Evolutionary conservation across 2,329 filamentous ascomycete genomes (phyloP).

Genomic region (Myriosclerotinia curreyana): DNA sequence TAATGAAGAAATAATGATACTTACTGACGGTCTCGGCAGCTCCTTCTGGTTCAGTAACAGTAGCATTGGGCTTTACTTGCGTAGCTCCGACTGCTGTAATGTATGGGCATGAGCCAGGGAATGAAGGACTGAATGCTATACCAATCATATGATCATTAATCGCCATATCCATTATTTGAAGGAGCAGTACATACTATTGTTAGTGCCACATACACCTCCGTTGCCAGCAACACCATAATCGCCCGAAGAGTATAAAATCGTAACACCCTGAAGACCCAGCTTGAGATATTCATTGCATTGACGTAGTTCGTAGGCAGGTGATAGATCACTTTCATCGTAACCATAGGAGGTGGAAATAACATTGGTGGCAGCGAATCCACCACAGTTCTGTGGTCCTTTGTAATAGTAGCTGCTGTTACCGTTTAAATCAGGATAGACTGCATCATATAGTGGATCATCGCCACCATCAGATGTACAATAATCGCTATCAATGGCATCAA

Average conservation of each 20-base stretch:
- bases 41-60: constrained; percentile 41
- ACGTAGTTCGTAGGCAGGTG: constrained; percentile 47
- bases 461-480: constrained; percentile 42
- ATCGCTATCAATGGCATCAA: constrained; percentile 44
- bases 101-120: constrained; percentile 48
- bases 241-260: constrained; percentile 49
- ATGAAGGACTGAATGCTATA: constrained; percentile 46
- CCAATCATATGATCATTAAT: constrained; percentile 23
- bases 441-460: constrained; percentile 41
- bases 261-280: constrained; percentile 50
- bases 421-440: constrained; percentile 37
- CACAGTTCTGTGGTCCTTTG: constrained; percentile 45
- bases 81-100: constrained; percentile 54
- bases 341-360: constrained; percentile 55
- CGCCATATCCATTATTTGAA: constrained; percentile 35
- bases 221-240: constrained; percentile 48
- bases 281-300: constrained; percentile 57
- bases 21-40: constrained; percentile 44
- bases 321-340: constrained; percentile 48
- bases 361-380: constrained; percentile 47
- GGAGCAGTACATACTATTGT: constrained; percentile 26
- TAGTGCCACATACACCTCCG: constrained; percentile 31
- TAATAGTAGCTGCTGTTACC: constrained; percentile 35
- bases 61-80: constrained; percentile 43
- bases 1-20: neutral